phyloP scores from a whole-genome alignment of 495 filamentous ascomycete species.

The Polyplosphaeria fusca region DNA sequence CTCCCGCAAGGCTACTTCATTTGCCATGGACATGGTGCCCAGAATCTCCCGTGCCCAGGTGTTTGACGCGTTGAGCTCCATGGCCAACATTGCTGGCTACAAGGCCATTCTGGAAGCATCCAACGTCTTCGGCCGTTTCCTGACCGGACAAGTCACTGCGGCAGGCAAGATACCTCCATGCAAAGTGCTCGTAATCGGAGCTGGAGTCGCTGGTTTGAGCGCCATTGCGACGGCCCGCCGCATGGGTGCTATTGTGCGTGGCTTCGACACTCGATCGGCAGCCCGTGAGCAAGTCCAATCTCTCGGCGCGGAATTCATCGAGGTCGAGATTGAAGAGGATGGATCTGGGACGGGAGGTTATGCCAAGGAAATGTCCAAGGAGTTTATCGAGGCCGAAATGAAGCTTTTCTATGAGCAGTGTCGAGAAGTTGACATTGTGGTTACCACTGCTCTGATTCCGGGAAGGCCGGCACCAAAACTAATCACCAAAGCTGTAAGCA shows the following conservation, averaged over 20 bases:
- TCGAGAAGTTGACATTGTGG: conserved; percentile 79
- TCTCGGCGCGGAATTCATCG: conserved; percentile 77
- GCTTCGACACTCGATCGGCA: conserved; percentile 76
- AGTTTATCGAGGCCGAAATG: conserved; percentile 86
- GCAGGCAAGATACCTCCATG: conserved; percentile 72
- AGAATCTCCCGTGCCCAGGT: conserved; percentile 64
- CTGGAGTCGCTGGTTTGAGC: conserved; percentile 75
- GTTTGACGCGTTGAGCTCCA: conserved; percentile 75
- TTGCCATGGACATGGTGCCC: conserved; percentile 84
- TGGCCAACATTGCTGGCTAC: conserved; percentile 87
- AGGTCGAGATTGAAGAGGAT: conserved; percentile 79
- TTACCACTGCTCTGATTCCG: conserved; percentile 79
- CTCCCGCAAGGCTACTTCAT: conserved; percentile 59
- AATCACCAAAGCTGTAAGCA: conserved; percentile 52
- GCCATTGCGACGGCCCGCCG: conserved; percentile 77
- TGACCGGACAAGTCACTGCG: conserved; percentile 80
- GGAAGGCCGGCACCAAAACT: conserved; percentile 72
- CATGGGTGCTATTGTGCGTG: conserved; percentile 78
- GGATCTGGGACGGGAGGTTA: conserved; percentile 79
- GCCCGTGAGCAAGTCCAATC: conserved; percentile 82
- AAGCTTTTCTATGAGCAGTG: conserved; percentile 79
- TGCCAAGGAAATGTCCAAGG: conserved; percentile 83
- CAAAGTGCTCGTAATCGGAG: conserved; percentile 79
- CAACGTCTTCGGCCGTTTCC: conserved; percentile 75
- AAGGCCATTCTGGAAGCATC: conserved; percentile 80